Percentiles rank a stretch among this genome's conserved stretches.
phyloP scores from a whole-genome alignment of 2,329 filamentous ascomycete species.

The Trichoderma simmonsii region DNA sequence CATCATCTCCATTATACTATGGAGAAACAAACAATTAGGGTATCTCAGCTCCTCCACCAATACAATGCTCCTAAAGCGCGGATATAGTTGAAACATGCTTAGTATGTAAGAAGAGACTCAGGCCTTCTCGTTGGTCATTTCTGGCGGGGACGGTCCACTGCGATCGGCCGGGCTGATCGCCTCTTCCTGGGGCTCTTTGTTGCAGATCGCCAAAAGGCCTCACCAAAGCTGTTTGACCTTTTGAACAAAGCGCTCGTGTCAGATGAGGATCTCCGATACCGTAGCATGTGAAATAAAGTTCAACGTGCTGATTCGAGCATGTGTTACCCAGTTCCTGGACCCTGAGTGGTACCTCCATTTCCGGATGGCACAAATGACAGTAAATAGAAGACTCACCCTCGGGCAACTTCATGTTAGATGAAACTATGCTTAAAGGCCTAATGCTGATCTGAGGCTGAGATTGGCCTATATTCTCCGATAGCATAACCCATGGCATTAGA shows the following conservation, averaged over 20 bases:
- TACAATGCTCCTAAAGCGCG: neutral
- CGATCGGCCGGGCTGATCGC: slow-evolving; percentile 12
- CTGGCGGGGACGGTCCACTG: neutral
- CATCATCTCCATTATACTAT: neutral
- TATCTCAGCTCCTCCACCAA: neutral
- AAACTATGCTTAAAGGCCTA: neutral
- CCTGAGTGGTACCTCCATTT: neutral
- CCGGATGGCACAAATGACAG: neutral
- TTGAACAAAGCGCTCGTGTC: slow-evolving; percentile 6
- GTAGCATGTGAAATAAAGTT: neutral
- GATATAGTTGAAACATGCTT: neutral
- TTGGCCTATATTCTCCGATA: neutral
- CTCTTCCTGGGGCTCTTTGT: slow-evolving; percentile 3
- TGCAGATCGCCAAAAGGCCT: slow-evolving; percentile 14
- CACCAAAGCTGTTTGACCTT: neutral
- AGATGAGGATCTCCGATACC: neutral
- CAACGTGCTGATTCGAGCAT: neutral
- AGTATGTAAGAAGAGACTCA: neutral
- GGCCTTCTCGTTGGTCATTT: neutral
- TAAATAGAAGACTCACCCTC: neutral
- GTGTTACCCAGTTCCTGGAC: neutral
- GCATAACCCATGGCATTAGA: neutral
- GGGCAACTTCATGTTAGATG: neutral
- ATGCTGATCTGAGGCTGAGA: neutral
- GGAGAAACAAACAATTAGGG: neutral